Evolutionary conservation across 371 early-diverging fungal species (phyloP).

Genomic region (Phascolomyces articulosus): DNA sequence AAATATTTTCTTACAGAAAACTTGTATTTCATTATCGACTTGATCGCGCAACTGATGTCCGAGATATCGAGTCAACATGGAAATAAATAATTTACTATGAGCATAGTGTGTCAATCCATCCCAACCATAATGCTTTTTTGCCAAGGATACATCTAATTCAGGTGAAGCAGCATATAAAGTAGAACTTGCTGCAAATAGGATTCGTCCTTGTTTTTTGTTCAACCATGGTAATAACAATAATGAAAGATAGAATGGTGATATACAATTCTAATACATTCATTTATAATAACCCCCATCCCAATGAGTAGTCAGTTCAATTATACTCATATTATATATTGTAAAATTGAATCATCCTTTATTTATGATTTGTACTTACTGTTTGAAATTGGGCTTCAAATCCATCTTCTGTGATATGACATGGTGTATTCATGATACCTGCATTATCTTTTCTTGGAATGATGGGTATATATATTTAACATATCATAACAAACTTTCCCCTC

Average conservation of each 20-base stretch:
- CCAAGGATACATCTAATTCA: slow-evolving; percentile 20
- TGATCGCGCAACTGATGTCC: slow-evolving; percentile 8
- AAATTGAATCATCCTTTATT: no score
- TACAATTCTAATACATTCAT: slow-evolving; percentile 28
- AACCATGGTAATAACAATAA: slow-evolving; percentile 34
- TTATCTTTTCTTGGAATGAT: slow-evolving; percentile 41
- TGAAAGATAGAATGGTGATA: slow-evolving; percentile 39
- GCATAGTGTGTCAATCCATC: slow-evolving; percentile 45
- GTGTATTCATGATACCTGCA: slow-evolving; percentile 78
- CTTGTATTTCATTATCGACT: slow-evolving; percentile 1
- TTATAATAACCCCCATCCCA: no score
- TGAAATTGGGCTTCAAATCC: slow-evolving; percentile 75
- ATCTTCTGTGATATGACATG: slow-evolving; percentile 62
- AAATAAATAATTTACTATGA: slow-evolving; percentile 41
- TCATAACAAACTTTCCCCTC: no score
- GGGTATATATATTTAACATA: neutral
- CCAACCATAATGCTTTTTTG: slow-evolving; percentile 14
- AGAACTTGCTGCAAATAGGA: slow-evolving; percentile 50
- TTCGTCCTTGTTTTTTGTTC: slow-evolving; percentile 17
- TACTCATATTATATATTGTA: no score
- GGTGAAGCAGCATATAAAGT: slow-evolving; percentile 31
- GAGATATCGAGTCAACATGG: slow-evolving; percentile 23
- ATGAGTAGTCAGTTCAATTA: neutral
- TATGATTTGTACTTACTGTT: slow-evolving; percentile 32
- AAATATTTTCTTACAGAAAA: slow-evolving; percentile 8